Conservation (phyloP, 768 basidiomycete species). For the Podaxis sp. region DNA sequence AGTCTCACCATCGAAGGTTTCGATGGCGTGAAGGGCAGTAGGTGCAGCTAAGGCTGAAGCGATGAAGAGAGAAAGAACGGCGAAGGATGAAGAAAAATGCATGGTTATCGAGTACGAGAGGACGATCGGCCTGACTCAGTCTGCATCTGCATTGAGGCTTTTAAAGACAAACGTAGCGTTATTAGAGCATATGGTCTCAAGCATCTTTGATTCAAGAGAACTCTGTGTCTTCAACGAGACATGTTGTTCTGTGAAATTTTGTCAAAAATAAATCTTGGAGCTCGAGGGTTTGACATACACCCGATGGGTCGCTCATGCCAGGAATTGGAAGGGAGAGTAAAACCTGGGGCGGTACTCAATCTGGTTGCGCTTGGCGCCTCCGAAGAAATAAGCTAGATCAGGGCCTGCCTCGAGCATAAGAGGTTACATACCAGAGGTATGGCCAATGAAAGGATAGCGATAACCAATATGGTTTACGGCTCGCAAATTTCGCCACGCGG, state of each 20-base stretch:
- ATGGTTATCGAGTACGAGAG: background rate
- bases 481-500: background rate
- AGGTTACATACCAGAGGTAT: background rate
- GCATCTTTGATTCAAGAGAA: background rate
- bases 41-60: constrained; percentile 19
- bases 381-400: constrained; percentile 7
- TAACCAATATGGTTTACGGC: background rate
- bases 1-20: constrained; percentile 23
- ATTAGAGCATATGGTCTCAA: constrained; percentile 4
- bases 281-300: background rate
- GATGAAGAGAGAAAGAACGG: constrained; percentile 11
- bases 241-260: constrained; percentile 8
- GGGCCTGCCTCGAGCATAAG: background rate
- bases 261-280: constrained; percentile 1
- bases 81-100: constrained; percentile 4
- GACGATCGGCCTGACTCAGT: background rate
- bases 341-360: background rate
- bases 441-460: background rate
- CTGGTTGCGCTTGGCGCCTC: background rate
- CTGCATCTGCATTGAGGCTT: background rate
- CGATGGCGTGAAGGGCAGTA: constrained; percentile 20
- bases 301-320: background rate
- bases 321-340: background rate
- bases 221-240: background rate
- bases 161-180: background rate